phyloP scores from a whole-genome alignment of 1,139 yeast genomes.

The Pichia inconspicua region DNA sequence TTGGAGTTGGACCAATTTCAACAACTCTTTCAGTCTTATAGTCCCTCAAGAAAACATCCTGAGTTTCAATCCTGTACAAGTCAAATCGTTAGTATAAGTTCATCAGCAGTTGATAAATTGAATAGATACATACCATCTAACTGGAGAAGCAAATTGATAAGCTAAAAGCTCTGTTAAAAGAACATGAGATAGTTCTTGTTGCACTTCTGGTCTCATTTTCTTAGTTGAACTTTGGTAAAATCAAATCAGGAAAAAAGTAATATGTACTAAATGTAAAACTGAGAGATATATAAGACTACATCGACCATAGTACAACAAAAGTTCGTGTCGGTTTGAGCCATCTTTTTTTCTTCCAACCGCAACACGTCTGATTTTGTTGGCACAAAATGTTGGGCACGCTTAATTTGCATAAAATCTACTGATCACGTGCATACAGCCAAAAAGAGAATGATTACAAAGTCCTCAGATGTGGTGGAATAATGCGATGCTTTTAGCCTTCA shows the following conservation, averaged over 20 bases:
- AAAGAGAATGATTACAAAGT: no score
- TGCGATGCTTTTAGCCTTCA: no score
- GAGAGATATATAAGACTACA: no score
- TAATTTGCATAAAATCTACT: no score
- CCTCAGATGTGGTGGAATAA: no score
- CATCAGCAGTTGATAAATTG: neutral
- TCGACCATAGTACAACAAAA: neutral
- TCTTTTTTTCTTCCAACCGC: neutral
- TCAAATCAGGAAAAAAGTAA: no score
- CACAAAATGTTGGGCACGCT: neutral
- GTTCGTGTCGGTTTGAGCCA: neutral
- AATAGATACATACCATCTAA: slow-evolving; percentile 62
- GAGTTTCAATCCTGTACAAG: slow-evolving; percentile 68
- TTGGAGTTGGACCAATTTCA: slow-evolving; percentile 98
- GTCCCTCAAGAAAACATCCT: slow-evolving; percentile 90
- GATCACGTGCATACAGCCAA: neutral
- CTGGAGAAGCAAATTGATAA: slow-evolving; percentile 98
- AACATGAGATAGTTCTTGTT: slow-evolving; percentile 94
- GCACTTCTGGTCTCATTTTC: slow-evolving; percentile 89
- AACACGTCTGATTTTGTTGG: neutral
- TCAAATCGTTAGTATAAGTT: slow-evolving; percentile 9
- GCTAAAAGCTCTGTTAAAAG: slow-evolving; percentile 92
- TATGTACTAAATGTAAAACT: no score
- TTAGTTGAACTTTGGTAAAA: neutral
- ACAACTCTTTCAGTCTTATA: slow-evolving; percentile 95